Percentiles rank a stretch among this genome's conserved stretches.
Evolutionary conservation across 148 eudicot species (phyloP).

Genomic region (Dianthus caryophyllus): DNA sequence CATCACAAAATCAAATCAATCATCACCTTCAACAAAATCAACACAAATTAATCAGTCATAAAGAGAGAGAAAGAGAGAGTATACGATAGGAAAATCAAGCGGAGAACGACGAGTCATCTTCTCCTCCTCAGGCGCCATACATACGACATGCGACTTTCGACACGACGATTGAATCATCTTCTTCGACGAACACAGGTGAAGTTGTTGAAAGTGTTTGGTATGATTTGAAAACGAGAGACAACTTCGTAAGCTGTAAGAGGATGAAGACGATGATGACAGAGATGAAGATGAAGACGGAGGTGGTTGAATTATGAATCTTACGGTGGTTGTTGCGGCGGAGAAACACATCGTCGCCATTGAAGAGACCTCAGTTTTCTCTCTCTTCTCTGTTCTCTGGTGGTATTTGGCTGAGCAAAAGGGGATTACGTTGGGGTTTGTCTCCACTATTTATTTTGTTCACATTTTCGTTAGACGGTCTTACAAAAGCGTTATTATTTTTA

Average conservation of each 20-base stretch:
- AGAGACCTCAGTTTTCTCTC: neutral
- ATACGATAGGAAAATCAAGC: slow-evolving; percentile 81
- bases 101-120: slow-evolving; percentile 90
- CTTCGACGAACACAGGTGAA: too few relatives aligned
- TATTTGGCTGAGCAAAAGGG: slow-evolving; percentile 16
- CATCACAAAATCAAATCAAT: neutral
- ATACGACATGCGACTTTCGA: slow-evolving; percentile 33
- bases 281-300: slow-evolving; percentile 5
- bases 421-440: slow-evolving; percentile 19
- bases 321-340: slow-evolving; percentile 23
- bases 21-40: neutral
- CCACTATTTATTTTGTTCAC: neutral
- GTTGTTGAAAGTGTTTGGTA: neutral
- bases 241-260: neutral
- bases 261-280: slow-evolving; percentile 6
- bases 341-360: slow-evolving; percentile 37
- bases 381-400: slow-evolving; percentile 12
- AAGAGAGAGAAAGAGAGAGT: slow-evolving; percentile 12
- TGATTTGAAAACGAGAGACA: slow-evolving; percentile 12
- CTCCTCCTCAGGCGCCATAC: slow-evolving; percentile 89
- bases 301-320: neutral
- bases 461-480: too few relatives aligned
- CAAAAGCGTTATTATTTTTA: too few relatives aligned
- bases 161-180: neutral
- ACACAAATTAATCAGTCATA: neutral